Conservation (phyloP, 2,329 filamentous ascomycete genomes). For the Phialophora macrospora region DNA sequence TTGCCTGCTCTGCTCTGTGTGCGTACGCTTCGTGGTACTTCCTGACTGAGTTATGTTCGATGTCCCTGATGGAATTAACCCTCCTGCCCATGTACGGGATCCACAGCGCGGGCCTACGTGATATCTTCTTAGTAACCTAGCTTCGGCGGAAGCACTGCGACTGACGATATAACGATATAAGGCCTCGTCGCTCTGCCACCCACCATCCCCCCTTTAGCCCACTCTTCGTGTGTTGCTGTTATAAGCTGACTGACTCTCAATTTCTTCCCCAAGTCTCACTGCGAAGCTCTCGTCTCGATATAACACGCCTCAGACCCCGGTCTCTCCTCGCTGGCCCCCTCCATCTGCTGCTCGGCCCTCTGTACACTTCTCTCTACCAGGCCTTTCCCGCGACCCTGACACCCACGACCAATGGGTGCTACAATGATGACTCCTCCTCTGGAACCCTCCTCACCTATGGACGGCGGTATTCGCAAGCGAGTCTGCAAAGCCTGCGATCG, state of each 20-base stretch:
- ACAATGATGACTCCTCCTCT: constrained; percentile 38
- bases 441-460: constrained; percentile 38
- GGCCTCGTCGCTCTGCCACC: constrained; percentile 23
- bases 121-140: constrained; percentile 31
- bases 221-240: constrained; percentile 7
- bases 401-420: constrained; percentile 26
- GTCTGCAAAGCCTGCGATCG: constrained; percentile 71
- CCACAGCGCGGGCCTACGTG: constrained; percentile 5
- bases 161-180: constrained; percentile 32
- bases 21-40: constrained; percentile 4
- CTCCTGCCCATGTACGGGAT: constrained; percentile 15
- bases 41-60: not conserved
- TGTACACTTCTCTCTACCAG: not conserved
- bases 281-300: constrained; percentile 4
- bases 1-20: constrained; percentile 13
- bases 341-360: not conserved
- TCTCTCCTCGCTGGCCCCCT: not conserved
- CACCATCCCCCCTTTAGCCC: constrained; percentile 11
- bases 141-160: constrained; percentile 4
- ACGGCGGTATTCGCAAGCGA: constrained; percentile 57
- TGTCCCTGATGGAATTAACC: constrained; percentile 3
- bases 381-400: not conserved
- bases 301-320: constrained; percentile 4
- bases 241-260: constrained; percentile 26
- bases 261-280: not conserved